Conservation (phyloP, 192 early-diverging fungal genomes). For the Thoreauomyces humboldtii region DNA sequence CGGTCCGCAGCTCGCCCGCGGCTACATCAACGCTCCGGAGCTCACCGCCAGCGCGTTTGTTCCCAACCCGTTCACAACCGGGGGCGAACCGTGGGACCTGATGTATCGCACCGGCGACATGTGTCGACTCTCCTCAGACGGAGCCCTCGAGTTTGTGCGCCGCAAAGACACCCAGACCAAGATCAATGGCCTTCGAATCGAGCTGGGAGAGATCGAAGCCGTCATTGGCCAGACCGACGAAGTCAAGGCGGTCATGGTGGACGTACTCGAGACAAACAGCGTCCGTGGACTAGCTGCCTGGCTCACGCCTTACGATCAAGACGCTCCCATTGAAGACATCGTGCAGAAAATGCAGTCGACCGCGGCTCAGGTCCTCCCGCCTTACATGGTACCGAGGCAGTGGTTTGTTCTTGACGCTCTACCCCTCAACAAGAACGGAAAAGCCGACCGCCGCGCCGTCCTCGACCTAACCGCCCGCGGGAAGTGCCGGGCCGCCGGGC, state of each 20-base stretch:
- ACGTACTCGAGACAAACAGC: not conserved
- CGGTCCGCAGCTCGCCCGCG: constrained; percentile 35
- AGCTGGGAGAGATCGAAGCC: constrained; percentile 22
- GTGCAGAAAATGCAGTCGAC: not conserved
- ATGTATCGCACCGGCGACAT: constrained; percentile 40
- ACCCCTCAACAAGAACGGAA: constrained; percentile 35
- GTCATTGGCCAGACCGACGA: constrained; percentile 32
- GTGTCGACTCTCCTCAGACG: constrained; percentile 19
- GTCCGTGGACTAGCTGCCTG: constrained; percentile 11
- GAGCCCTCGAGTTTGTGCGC: constrained; percentile 32
- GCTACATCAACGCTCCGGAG: constrained; percentile 45
- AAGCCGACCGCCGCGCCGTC: constrained; percentile 11
- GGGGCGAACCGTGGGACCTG: constrained; percentile 13
- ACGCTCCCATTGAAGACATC: constrained; percentile 34
- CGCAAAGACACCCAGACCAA: constrained; percentile 31
- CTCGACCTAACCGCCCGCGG: too few species aligned
- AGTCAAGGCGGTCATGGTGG: constrained; percentile 28
- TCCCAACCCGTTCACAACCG: constrained; percentile 13
- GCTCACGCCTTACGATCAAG: constrained; percentile 27
- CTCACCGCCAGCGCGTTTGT: constrained; percentile 37
- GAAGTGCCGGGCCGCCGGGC: too few species aligned
- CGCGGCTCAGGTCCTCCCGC: constrained; percentile 18
- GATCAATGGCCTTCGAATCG: constrained; percentile 17
- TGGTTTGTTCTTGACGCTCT: constrained; percentile 26
- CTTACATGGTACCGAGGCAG: constrained; percentile 34